Percentiles rank a stretch among this genome's conserved stretches.
phyloP scores from a whole-genome alignment of 495 filamentous ascomycete genomes.

The Achaetomiella virescens region DNA sequence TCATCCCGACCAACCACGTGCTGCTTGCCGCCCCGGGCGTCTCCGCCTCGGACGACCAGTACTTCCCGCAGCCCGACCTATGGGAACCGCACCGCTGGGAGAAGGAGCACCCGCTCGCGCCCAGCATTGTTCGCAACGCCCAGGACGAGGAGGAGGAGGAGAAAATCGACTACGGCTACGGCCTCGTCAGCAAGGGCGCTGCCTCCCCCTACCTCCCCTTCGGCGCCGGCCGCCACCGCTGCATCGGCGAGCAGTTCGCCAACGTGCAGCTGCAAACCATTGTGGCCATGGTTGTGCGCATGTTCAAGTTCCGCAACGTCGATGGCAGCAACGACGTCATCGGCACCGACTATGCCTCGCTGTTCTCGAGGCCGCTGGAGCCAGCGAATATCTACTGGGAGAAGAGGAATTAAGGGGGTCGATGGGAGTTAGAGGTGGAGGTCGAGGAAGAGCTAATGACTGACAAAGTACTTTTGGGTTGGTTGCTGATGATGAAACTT shows the following conservation, averaged over 20 bases:
- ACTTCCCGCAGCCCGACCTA: slow-evolving; percentile 71
- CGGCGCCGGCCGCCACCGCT: slow-evolving; percentile 86
- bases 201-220: slow-evolving; percentile 88
- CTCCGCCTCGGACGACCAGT: slow-evolving; percentile 57
- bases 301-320: slow-evolving; percentile 67
- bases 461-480: no score
- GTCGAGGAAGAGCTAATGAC: no score
- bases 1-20: slow-evolving; percentile 67
- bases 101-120: slow-evolving; percentile 38
- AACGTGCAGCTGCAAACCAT: slow-evolving; percentile 88
- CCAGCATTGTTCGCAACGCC: slow-evolving; percentile 41
- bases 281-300: slow-evolving; percentile 66
- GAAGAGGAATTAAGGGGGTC: slow-evolving; percentile 36
- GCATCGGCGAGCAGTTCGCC: slow-evolving; percentile 96
- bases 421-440: neutral
- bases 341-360: slow-evolving; percentile 77
- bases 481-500: no score
- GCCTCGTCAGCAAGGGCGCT: slow-evolving; percentile 82
- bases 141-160: slow-evolving; percentile 59
- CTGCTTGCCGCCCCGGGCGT: slow-evolving; percentile 80
- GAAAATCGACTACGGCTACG: slow-evolving; percentile 88
- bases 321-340: slow-evolving; percentile 63
- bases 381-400: slow-evolving; percentile 64
- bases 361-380: slow-evolving; percentile 56
- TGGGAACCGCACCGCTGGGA: slow-evolving; percentile 95